Evolutionary conservation across 768 basidiomycete genomes (phyloP), one percentile per base, ranked within the genome.

Genomic region (Mycena epipterygia): DNA sequence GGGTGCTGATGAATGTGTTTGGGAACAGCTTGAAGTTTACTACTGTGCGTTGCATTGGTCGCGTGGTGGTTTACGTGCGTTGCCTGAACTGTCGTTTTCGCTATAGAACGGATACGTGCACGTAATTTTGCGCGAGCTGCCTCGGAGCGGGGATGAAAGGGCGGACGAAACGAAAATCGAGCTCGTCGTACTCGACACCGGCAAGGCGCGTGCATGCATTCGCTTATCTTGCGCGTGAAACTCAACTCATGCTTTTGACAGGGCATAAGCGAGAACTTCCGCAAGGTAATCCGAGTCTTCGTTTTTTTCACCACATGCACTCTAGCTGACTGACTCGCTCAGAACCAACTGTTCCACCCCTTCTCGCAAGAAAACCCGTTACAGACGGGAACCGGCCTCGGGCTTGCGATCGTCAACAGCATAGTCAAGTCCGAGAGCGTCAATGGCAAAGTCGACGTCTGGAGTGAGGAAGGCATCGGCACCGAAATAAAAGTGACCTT

Each of bases 361-460:
- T 98, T 98, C 82, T 96, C 96, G 0, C 97, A 98, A 83, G 97
- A 98, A 80, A 97, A 97, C 74, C 96, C 96, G 0, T 79, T 97
- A 7, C 95, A 97, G 76, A 91, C 95, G 1, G 96, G 96, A 2
- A 98, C 96, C 2, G 97, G 96, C 7, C 88, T 98, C 11, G 97
- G 97, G 13, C 89, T 98, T 27, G 96, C 97, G 35, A 98, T 98
- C 73, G 97, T 98, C 77, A 95, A 93, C 83, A 95, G 93, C 74
- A 98, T 98, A 72, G 89, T 97, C 41, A 90, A 89, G 19, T 95
- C 95, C 3, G 91, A 93, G 51, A 93, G 91, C 72, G 91, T 98
- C 60, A 89, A 91, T 30, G 97, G 97, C 52, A 95, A 95, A 75
- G 93, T 98, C 42, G 97, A 98, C 75, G 96, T 98, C 13, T 92